A percentile compares a stretch with the other conserved stretches of the same genome.
These are phyloP conservation scores for Dendrobium officinale DNA, from an alignment of 106 monocot species.

Conservation along the genomic window DNA sequence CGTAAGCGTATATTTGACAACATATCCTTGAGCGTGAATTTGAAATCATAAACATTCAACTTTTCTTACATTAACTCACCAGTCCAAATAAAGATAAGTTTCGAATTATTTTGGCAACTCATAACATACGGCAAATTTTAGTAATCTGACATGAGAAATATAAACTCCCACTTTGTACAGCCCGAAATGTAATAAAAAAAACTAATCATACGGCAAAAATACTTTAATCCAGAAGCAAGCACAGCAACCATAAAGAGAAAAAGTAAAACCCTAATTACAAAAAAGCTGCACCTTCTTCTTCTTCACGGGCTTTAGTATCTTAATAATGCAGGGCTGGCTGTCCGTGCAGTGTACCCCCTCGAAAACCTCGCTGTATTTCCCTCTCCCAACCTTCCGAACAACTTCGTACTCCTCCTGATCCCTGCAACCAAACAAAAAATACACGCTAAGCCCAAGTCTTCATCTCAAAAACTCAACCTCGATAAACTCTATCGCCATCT, in stretches of 20 bases:
- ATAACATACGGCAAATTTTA: not conserved
- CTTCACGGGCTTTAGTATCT: slow-evolving; percentile 85
- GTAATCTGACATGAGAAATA: not conserved
- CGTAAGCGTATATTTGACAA: not conserved
- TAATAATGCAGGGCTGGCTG: slow-evolving; percentile 21
- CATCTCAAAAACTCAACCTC: not conserved
- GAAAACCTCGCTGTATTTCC: slow-evolving; percentile 33
- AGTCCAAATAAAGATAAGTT: not conserved
- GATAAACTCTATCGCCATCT: not conserved
- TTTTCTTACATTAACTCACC: not conserved
- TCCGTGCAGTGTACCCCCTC: slow-evolving; percentile 18
- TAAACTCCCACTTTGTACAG: no score
- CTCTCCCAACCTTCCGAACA: slow-evolving; percentile 30
- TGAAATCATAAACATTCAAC: not conserved
- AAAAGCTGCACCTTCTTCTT: slow-evolving; percentile 66
- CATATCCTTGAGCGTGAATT: not conserved
- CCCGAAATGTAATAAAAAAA: no score
- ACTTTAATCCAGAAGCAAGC: not conserved
- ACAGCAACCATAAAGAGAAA: not conserved
- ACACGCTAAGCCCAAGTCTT: not conserved
- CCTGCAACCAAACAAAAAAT: slow-evolving; percentile 25
- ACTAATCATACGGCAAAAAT: not conserved
- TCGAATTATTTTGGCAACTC: not conserved
- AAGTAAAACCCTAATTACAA: not conserved
- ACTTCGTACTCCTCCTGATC: slow-evolving; percentile 95